phyloP scores from a whole-genome alignment of 2,329 filamentous ascomycete species.

The Monosporascus sp. region DNA sequence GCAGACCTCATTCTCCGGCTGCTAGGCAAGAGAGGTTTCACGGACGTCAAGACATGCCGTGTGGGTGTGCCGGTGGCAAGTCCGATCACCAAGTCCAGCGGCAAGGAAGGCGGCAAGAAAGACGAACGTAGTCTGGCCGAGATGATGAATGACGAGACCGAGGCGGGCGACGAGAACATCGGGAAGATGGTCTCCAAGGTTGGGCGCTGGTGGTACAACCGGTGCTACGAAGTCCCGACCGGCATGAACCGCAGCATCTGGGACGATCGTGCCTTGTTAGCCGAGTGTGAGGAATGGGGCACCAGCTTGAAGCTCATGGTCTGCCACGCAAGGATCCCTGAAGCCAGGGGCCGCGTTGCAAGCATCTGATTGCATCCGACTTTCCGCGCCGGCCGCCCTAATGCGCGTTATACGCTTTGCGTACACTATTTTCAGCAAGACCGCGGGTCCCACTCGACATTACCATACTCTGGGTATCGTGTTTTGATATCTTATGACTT shows the following conservation, averaged over 20 bases:
- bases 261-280: constrained; percentile 66
- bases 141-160: constrained; percentile 66
- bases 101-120: constrained; percentile 29
- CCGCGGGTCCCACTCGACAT: neutral
- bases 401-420: neutral
- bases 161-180: constrained; percentile 74
- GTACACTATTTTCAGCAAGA: neutral
- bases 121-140: constrained; percentile 59
- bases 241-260: constrained; percentile 64
- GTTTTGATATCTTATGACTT: neutral
- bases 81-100: constrained; percentile 30
- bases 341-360: constrained; percentile 38
- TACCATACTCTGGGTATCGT: neutral
- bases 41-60: constrained; percentile 67
- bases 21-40: constrained; percentile 64
- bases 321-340: constrained; percentile 81
- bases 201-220: constrained; percentile 92
- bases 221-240: constrained; percentile 75
- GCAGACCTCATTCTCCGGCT: constrained; percentile 60
- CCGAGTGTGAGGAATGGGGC: constrained; percentile 80
- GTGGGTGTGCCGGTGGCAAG: constrained; percentile 72
- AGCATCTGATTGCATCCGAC: constrained; percentile 36
- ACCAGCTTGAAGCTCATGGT: constrained; percentile 89
- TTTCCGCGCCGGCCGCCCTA: neutral
- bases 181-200: constrained; percentile 89